Conservation (phyloP, 1,284 basidiomycete genomes). For the Cutaneotrichosporon daszewskae region DNA sequence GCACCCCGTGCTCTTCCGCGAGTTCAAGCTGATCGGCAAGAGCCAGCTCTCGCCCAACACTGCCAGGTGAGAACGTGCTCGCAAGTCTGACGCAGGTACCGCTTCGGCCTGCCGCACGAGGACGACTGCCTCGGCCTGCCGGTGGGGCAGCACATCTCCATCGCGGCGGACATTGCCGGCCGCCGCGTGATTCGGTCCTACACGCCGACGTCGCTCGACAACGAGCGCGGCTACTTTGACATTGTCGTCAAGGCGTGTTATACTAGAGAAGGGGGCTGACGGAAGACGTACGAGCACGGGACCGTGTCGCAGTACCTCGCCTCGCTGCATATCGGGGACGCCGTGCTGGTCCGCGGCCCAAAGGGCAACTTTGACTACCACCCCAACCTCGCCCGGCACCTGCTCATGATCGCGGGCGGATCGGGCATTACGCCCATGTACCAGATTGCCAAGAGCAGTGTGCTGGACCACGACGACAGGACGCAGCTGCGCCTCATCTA, state of each 20-base stretch:
- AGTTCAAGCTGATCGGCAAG: conserved; percentile 77
- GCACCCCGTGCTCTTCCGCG: conserved; percentile 58
- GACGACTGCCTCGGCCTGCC: conserved; percentile 86
- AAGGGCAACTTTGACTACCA: conserved; percentile 87
- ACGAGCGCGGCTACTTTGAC: conserved; percentile 90
- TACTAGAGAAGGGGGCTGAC: too few relatives aligned
- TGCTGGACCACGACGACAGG: conserved; percentile 77
- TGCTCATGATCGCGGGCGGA: conserved; percentile 95
- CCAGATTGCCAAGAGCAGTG: conserved; percentile 81
- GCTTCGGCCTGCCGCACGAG: conserved; percentile 71
- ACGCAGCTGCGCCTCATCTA: conserved; percentile 86
- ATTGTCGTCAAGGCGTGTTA: conserved; percentile 82
- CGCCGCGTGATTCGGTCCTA: conserved; percentile 89
- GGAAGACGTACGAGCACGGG: conserved; percentile 96
- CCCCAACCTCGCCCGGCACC: conserved; percentile 61
- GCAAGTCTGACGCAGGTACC: conserved; percentile 61
- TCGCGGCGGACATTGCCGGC: conserved; percentile 85
- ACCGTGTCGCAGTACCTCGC: conserved; percentile 88
- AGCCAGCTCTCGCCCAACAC: conserved; percentile 89
- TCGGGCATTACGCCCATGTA: conserved; percentile 98
- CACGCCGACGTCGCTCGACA: conserved; percentile 89
- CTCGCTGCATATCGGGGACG: conserved; percentile 76
- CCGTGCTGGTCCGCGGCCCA: conserved; percentile 85
- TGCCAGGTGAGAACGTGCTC: conserved; percentile 60
- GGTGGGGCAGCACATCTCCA: conserved; percentile 92